Evolutionary conservation across 495 filamentous ascomycete genomes (phyloP).

Genomic region (Cercophora samala): DNA sequence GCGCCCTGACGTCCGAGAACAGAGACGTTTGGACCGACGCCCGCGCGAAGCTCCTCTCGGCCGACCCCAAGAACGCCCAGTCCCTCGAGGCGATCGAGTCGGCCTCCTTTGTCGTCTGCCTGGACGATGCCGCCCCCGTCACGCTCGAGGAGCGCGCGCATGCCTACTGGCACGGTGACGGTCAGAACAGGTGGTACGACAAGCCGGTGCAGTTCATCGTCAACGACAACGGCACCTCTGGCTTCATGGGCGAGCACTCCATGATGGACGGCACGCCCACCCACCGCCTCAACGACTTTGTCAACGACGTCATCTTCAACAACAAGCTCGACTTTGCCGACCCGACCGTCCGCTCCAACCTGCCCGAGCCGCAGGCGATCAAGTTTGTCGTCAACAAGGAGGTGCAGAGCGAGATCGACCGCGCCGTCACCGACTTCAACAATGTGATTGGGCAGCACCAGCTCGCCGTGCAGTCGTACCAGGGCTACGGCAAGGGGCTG

Average conservation of each 20-base stretch:
- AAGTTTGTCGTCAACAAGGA: slow-evolving; percentile 72
- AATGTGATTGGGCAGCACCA: slow-evolving; percentile 82
- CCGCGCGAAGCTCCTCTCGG: slow-evolving; percentile 69
- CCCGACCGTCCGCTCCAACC: slow-evolving; percentile 69
- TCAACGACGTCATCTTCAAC: slow-evolving; percentile 83
- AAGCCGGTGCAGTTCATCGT: slow-evolving; percentile 97
- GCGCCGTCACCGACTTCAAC: slow-evolving; percentile 71
- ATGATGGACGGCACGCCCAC: slow-evolving; percentile 99
- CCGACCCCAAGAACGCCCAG: slow-evolving; percentile 70
- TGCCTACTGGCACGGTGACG: slow-evolving; percentile 98
- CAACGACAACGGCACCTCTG: slow-evolving; percentile 96
- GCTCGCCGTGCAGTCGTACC: slow-evolving; percentile 88
- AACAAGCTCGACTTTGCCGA: slow-evolving; percentile 86
- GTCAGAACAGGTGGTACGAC: slow-evolving; percentile 95
- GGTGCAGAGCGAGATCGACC: slow-evolving; percentile 69
- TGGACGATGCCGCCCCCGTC: slow-evolving; percentile 88
- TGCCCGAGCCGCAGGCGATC: slow-evolving; percentile 75
- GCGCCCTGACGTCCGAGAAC: slow-evolving; percentile 85
- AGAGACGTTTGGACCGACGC: slow-evolving; percentile 90
- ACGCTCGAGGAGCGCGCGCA: slow-evolving; percentile 94
- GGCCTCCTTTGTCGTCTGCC: slow-evolving; percentile 85
- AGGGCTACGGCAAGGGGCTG: slow-evolving; percentile 95
- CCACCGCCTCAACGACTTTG: slow-evolving; percentile 90
- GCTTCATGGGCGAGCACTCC: slow-evolving; percentile 97
- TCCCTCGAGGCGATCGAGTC: slow-evolving; percentile 82